Base-by-base conservation (phyloP, 306 rosid species). In the Cicer yamashitae region DNA sequence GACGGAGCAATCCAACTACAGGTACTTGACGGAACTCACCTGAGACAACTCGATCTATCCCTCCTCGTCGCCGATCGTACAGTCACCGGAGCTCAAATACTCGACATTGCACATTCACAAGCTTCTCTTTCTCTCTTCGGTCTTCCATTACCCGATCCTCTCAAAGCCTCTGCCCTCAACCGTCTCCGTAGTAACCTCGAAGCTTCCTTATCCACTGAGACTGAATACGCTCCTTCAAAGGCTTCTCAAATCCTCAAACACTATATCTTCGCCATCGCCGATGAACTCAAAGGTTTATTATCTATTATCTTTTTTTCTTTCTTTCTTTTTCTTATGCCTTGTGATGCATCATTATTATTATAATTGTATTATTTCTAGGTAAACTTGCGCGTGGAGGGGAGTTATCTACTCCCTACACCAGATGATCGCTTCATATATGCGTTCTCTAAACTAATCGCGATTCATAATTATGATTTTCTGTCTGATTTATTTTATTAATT, bases 251-350 rank as follows among this genome's bases (percentile, higher is more conserved):
- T 82, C 43, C 78, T 89, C 66, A 60, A 67, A 50, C 87, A 82
- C 76, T 94, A 85, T 85, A 53, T 92, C 83, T 10, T 85, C 50
- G 97, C 99, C 72, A 81, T 94, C 89, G 93, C 96, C 38, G 90
- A 91, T 82, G 83, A 83, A 78, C 86, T 94, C 50, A 73, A 78
- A 84, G 97, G 97, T 94, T 72, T 17, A n/a, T 69, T 59, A 50
- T n/a, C 75, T 69, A 1, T 14, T 9, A 14, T 58, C 34, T 30
- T 3, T 50, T 50, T 10, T 64, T 25, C 3, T 2, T 25, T 25
- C 1, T 46, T 54, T 64, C n/a, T 44, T 44, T 39, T 65, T 7
- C 11, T 68, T 25, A 30, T 48, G 30, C 2, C 37, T 58, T 5
- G 4, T 2, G 34, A 1, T 61, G 59, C 74, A 76, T 66, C 74